Conservation (phyloP, 176 grass and related monocot genomes). For the Musa troglodytarum region DNA sequence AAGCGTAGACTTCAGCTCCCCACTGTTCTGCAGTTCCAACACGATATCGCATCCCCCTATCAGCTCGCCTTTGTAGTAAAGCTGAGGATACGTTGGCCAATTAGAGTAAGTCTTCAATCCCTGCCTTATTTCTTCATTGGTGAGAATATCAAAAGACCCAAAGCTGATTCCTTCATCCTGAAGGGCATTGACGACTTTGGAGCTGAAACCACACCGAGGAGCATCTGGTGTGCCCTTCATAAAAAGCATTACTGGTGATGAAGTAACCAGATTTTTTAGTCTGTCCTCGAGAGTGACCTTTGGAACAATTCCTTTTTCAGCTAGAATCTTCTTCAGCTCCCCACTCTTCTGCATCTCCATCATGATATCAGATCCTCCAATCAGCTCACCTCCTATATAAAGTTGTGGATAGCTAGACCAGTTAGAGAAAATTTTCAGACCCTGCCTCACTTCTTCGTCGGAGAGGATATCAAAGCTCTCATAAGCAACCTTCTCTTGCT, state of each 20-base stretch:
- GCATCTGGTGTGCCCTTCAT: conserved; percentile 88
- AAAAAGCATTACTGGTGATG: conserved; percentile 70
- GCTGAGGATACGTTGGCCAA: conserved; percentile 92
- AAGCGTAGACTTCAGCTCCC: conserved; percentile 65
- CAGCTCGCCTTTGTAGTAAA: conserved; percentile 93
- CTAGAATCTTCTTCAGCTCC: conserved; percentile 67
- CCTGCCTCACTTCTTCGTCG: conserved; percentile 19
- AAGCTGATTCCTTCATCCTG: conserved; percentile 57
- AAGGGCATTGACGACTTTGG: conserved; percentile 82
- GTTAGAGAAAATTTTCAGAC: conserved; percentile 47
- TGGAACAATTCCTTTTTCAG: conserved; percentile 46
- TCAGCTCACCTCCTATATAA: conserved; percentile 80
- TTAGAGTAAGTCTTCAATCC: conserved; percentile 83
- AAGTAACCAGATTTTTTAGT: conserved; percentile 44
- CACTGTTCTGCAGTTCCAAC: conserved; percentile 60
- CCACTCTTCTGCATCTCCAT: conserved; percentile 97
- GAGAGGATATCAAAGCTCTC: conserved; percentile 24
- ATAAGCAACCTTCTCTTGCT: conserved; percentile 16
- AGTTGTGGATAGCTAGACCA: conserved; percentile 98
- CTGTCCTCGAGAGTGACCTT: conserved; percentile 46
- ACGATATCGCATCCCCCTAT: conserved; percentile 91
- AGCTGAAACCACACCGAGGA: conserved; percentile 77
- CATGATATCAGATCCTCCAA: conserved; percentile 84
- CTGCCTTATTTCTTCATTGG: conserved; percentile 73
- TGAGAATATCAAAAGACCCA: conserved; percentile 78